Conservation (phyloP, 1,139 yeast genomes). For the Suhomyces panamericanus region DNA sequence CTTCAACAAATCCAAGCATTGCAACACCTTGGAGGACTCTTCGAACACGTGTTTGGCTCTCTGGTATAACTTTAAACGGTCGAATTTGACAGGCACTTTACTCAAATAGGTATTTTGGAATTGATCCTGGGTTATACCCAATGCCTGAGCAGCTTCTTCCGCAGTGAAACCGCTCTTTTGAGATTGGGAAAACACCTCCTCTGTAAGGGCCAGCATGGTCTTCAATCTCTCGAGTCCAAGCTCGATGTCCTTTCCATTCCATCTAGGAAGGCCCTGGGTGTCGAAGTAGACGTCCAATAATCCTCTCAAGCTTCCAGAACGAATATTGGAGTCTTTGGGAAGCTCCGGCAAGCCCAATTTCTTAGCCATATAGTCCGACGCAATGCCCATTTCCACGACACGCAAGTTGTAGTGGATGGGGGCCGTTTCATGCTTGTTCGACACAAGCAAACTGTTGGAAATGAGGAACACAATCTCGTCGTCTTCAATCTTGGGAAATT, state of each 20-base stretch:
- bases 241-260: conserved; percentile 52
- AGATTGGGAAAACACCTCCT: conserved; percentile 28
- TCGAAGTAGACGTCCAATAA: conserved; percentile 55
- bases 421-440: conserved; percentile 70
- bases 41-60: conserved; percentile 64
- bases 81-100: conserved; percentile 58
- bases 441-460: conserved; percentile 61
- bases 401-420: conserved; percentile 69
- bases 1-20: conserved; percentile 44
- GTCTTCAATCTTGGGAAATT: conserved; percentile 48
- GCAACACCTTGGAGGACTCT: conserved; percentile 62
- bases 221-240: conserved; percentile 43
- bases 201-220: conserved; percentile 45
- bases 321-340: conserved; percentile 57
- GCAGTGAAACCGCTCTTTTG: conserved; percentile 51
- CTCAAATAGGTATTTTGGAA: conserved; percentile 49
- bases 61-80: conserved; percentile 54
- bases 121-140: conserved; percentile 45
- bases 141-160: conserved; percentile 47
- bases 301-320: conserved; percentile 66
- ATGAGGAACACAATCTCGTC: conserved; percentile 53
- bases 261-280: conserved; percentile 32
- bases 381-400: conserved; percentile 68
- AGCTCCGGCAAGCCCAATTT: conserved; percentile 37
- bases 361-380: conserved; percentile 58